A percentile compares a stretch with the other conserved stretches of the same genome.
Conservation (phyloP, 176 grass and related monocot genomes). For the Otatea glauca region DNA sequence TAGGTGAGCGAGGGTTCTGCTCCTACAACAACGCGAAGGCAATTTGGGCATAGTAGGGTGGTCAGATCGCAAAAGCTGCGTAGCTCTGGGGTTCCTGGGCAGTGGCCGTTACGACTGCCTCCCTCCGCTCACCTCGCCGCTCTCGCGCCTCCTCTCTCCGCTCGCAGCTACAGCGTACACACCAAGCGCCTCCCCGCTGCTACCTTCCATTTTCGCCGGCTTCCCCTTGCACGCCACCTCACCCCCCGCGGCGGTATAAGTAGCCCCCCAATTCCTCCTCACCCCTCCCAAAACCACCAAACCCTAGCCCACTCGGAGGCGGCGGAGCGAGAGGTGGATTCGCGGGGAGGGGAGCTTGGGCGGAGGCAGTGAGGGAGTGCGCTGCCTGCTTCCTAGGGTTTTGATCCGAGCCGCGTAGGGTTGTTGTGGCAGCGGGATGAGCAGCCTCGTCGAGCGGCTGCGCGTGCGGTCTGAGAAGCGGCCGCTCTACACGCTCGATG, state of each 20-base stretch:
- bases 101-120: constrained; percentile 40
- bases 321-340: constrained; percentile 13
- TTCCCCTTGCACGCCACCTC: not conserved
- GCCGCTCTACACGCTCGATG: constrained; percentile 80
- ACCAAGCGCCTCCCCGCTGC: constrained; percentile 18
- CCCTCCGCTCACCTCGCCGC: constrained; percentile 5
- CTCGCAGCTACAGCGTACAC: constrained; percentile 28
- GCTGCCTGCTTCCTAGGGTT: not conserved
- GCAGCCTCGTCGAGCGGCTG: constrained; percentile 94
- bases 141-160: constrained; percentile 27
- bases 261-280: not conserved
- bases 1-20: not conserved
- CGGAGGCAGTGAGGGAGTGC: not conserved
- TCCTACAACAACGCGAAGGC: fast-evolving
- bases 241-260: constrained; percentile 7
- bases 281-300: constrained; percentile 38
- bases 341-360: not conserved
- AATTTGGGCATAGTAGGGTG: not conserved
- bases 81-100: constrained; percentile 2
- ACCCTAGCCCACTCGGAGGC: constrained; percentile 50
- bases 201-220: constrained; percentile 33
- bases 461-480: constrained; percentile 93
- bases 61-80: not conserved
- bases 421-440: constrained; percentile 52
- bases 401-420: constrained; percentile 40